Evolutionary conservation across 2,329 filamentous ascomycete genomes (phyloP).

Genomic region (Colletotrichum cereale): DNA sequence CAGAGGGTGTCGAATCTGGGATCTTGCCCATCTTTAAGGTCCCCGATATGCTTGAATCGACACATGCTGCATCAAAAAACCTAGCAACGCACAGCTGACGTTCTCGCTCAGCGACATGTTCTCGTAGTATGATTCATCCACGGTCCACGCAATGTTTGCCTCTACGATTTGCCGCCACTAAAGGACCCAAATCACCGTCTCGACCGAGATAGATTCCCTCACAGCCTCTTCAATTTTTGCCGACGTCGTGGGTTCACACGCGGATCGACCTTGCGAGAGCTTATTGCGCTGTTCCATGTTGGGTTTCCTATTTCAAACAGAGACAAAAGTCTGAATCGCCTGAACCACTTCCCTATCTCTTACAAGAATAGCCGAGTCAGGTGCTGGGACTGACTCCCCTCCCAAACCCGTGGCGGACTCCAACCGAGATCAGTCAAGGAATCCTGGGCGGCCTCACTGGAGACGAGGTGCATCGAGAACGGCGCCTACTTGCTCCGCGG

Average conservation of each 20-base stretch:
- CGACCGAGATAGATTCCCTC: too few relatives aligned
- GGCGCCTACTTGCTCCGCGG: constrained; percentile 45
- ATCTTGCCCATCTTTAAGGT: constrained; percentile 4
- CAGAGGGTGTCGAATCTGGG: constrained; percentile 30
- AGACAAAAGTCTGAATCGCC: background rate
- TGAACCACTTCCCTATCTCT: background rate
- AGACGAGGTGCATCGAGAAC: constrained; percentile 44
- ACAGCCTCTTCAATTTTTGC: background rate
- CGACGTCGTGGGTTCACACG: background rate
- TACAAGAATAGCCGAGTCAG: background rate
- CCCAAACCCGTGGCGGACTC: background rate
- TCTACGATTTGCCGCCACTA: background rate
- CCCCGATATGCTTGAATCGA: constrained; percentile 43
- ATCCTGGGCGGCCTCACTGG: constrained; percentile 45
- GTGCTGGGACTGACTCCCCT: background rate
- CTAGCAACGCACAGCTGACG: constrained; percentile 43
- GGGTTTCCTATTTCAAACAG: background rate
- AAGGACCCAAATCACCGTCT: background rate
- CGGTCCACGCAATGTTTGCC: constrained; percentile 42
- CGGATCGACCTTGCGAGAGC: background rate
- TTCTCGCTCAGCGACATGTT: constrained; percentile 42
- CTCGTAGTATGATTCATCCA: constrained; percentile 40
- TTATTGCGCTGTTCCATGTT: background rate
- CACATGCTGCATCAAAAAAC: constrained; percentile 46
- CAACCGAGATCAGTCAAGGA: constrained; percentile 40